Base-by-base conservation (phyloP, 2,329 filamentous ascomycete species). In the Fusarium bactridioides region DNA sequence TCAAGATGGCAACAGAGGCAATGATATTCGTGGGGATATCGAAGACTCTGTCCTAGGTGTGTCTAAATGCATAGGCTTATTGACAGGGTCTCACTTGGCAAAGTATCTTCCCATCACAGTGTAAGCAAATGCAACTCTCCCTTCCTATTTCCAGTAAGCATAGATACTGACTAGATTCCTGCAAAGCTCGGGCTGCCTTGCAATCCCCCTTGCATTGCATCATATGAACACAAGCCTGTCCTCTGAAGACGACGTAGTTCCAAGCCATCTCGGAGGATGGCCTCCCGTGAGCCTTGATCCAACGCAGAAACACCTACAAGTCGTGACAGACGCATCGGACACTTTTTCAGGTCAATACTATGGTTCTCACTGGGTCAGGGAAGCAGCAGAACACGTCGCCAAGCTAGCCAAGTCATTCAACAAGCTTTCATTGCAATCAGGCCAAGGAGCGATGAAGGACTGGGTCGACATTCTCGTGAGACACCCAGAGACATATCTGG, bases 181-280 rank as follows among this genome's bases (percentile, higher is more conserved):
- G 0, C 7, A 21, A 11, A 61, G 58, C 0, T 3, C 33, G 10
- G 31, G 19, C n/a, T 61, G 29, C 6, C 8, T 50, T 50, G 29
- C 47, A 10, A 23, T 50, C 6, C 47, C 47, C 3, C n/a, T 50
- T 10, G 16, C 29, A 1, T 10, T 50, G 9, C 8, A 33, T 2
- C 21, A 33, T 33, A 33, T 50, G 0, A 50, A 33, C n/a, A 15
- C 16, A 23, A 23, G 16, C 2, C 5, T 50, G 1, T 23, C 8
- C 8, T 19, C 2, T 8, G 16, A 50, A 5, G 16, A 19, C 11
- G 29, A 33, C 0, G 0, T 8, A 10, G 8, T 10, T 6, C 11
- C 47, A 4, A 19, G 11, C 2, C 47, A 10, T 50, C 4, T 19
- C 1, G 10, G 7, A 15, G 16, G 6, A 0, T 50, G 47, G 47